Base-by-base conservation (phyloP, 2,329 filamentous ascomycete genomes). In the Colletotrichum truncatum region DNA sequence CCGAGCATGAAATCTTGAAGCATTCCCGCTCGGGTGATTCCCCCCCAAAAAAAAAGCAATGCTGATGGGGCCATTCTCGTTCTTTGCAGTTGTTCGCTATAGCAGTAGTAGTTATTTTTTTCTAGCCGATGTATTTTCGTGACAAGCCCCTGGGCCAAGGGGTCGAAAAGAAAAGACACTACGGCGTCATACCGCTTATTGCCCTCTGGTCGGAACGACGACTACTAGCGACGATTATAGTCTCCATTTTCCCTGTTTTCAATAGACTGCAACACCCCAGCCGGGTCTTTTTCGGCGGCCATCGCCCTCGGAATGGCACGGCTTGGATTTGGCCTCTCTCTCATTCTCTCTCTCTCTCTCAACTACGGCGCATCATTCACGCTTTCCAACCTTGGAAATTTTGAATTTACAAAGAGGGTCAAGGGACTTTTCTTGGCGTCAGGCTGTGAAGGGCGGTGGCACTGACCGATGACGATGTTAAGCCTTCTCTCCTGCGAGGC, bases 101-200 rank as follows among this genome's bases (percentile, higher is more conserved):
- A 36, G n/a, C 5, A 36, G 14, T 38, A 16, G 16, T 16, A 9
- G 23, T 11, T 28, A 14, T 18, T n/a, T 11, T 14, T 23, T 18
- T 2, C 39, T 30, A 43, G 23, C 52, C 52, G 26, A 45, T 14
- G 52, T 39, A 55, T 55, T 55, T 55, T 55, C 52, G 54, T 30
- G 38, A 36, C n/a, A 25, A 5, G 21, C 6, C n/a, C 2, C 14
- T 28, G 28, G 26, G 23, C 16, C 48, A 38, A 53, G 14, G 32
- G 21, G n/a, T 25, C n/a, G 30, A 38, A 16, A n/a, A 10, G 18
- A 11, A 8, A 39, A 53, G 48, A 53, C 25, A 45, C 4, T 11
- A 48, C 6, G 38, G 18, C 39, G 48, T 36, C 48, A 46, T 46
- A 9, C 12, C 46, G n/a, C n/a, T n/a, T 36, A 28, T 36, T 41